Percentiles rank a stretch among this genome's conserved stretches.
phyloP scores from a whole-genome alignment of 257 asterid species.

The Lantana camara region DNA sequence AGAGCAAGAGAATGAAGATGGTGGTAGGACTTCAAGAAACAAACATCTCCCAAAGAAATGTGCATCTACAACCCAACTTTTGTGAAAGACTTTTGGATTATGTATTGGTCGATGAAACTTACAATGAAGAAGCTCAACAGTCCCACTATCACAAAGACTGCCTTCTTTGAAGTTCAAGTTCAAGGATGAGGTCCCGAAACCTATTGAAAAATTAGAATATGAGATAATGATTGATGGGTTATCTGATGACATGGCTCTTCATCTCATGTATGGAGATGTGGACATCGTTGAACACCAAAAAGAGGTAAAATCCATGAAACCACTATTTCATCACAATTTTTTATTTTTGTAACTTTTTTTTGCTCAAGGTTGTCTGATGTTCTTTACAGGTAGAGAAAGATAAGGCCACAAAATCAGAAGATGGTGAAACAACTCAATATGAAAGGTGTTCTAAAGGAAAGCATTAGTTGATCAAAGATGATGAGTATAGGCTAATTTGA shows the following conservation, averaged over 20 bases:
- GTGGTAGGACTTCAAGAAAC: too few relatives aligned
- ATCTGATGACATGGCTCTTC: constrained; percentile 20
- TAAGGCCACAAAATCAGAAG: not conserved
- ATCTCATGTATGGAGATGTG: not conserved
- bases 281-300: not conserved
- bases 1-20: too few relatives aligned
- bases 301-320: not conserved
- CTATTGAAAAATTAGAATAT: constrained; percentile 21
- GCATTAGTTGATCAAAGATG: constrained; percentile 21
- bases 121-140: constrained; percentile 5
- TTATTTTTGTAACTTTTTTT: too few relatives aligned
- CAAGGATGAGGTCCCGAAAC: constrained; percentile 25
- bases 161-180: constrained; percentile 33
- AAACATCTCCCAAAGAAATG: too few relatives aligned
- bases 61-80: too few relatives aligned
- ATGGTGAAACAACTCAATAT: not conserved
- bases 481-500: constrained; percentile 27
- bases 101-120: too few relatives aligned
- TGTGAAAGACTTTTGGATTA: not conserved
- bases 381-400: constrained; percentile 8
- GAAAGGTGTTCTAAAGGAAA: constrained; percentile 1
- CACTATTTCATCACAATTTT: too few relatives aligned
- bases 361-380: not conserved
- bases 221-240: constrained; percentile 24
- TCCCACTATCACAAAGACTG: not conserved